Evolutionary conservation across 2,329 filamentous ascomycete species (phyloP), one percentile per base, ranked within the genome.

Genomic region (Camptophora hylomeconis): DNA sequence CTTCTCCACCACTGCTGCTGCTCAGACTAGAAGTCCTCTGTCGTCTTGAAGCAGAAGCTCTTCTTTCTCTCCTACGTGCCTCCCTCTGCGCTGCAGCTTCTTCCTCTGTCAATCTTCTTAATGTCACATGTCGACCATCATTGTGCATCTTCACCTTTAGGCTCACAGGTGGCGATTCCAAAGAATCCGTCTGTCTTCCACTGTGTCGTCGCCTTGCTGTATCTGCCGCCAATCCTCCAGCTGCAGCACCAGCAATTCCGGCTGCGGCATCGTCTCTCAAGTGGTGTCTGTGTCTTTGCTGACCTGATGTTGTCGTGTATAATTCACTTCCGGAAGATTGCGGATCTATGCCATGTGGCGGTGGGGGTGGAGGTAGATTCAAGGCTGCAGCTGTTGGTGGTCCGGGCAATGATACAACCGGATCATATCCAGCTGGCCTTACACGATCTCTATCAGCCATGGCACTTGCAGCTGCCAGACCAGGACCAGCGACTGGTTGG

Each of bases 131-230:
- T 5, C 69, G 61, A 14, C 70, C 70, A 38, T 75, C 69, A 33
- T 67, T 65, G 49, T 75, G 70, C 63, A 75, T 71, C 45, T 73
- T 72, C 22, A 76, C 63, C 47, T 75, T 73, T 31, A 77, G 63
- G 17, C 66, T 72, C 25, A 75, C 68, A 2, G 70, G 69, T n/a
- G 69, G 69, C 0, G 67, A 70, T 14, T 58, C 58, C 17, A 63
- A 52, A 36, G 60, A 58, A 24, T 58, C 57, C 24, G 61, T 56
- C 21, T 53, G 48, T 20, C 41, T 47, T 18, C 46, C 47, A 11
- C 45, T 45, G 24, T 48, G 49, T 21, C 49, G 49, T 23, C 49
- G 42, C 16, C 46, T 50, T 25, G 40, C 45, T n/a, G 42, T 44
- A 4, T 42, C 47, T 10, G 48, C 36, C 13, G 48, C 50, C 16